phyloP scores from a whole-genome alignment of 2,329 filamentous ascomycete genomes.

The Colletotrichum limetticola region DNA sequence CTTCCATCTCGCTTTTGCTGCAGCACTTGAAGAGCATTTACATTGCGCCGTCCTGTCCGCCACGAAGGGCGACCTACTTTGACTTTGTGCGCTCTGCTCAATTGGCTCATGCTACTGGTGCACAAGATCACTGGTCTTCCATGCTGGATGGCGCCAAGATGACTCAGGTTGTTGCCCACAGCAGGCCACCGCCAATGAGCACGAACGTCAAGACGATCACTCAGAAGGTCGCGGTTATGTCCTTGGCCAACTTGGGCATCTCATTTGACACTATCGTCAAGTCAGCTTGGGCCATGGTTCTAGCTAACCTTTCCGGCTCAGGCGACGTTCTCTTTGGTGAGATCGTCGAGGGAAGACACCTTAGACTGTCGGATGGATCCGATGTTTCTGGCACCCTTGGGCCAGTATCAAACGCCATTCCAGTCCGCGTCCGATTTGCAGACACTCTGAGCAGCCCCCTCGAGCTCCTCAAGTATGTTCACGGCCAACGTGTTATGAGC shows the following conservation, averaged over 20 bases:
- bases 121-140: conserved; percentile 57
- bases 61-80: conserved; percentile 55
- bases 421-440: conserved; percentile 60
- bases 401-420: conserved; percentile 58
- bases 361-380: conserved; percentile 56
- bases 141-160: conserved; percentile 57
- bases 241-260: conserved; percentile 55
- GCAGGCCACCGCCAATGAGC: conserved; percentile 52
- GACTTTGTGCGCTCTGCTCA: conserved; percentile 57
- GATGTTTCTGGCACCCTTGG: conserved; percentile 65
- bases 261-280: conserved; percentile 65
- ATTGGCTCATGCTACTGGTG: conserved; percentile 47
- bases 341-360: conserved; percentile 59
- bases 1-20: conserved; percentile 56
- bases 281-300: conserved; percentile 66
- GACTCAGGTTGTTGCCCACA: conserved; percentile 56
- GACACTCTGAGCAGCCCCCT: conserved; percentile 56
- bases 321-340: conserved; percentile 68
- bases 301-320: conserved; percentile 59
- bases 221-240: conserved; percentile 52
- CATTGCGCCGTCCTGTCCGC: conserved; percentile 44
- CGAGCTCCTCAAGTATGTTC: conserved; percentile 59
- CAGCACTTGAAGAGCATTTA: conserved; percentile 62
- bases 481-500: conserved; percentile 59
- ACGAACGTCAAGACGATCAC: conserved; percentile 52